phyloP scores from a whole-genome alignment of 306 rosid species.

The Glycine tomentella region DNA sequence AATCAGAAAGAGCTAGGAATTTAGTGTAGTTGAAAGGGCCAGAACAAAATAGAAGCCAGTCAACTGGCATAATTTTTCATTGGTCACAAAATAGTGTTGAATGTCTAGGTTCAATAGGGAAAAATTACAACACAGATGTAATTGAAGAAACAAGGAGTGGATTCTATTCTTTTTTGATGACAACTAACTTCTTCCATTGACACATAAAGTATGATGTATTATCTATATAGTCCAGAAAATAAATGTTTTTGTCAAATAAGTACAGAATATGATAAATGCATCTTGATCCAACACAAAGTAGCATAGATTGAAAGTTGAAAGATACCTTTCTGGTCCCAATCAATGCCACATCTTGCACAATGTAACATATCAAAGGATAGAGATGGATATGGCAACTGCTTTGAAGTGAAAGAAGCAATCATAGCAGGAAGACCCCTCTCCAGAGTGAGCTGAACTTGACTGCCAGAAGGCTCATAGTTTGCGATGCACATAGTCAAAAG shows the following conservation, averaged over 20 bases:
- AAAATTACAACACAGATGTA: not conserved
- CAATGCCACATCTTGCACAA: constrained; percentile 95
- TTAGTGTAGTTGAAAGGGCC: too few relatives aligned
- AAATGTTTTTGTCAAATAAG: too few relatives aligned
- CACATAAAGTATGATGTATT: too few relatives aligned
- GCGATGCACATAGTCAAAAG: constrained; percentile 95
- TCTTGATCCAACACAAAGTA: constrained; percentile 28
- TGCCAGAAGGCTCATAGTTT: constrained; percentile 95
- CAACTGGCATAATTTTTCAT: too few relatives aligned
- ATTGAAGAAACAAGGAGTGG: too few relatives aligned
- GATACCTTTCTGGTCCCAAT: constrained; percentile 93
- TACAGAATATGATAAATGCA: constrained; percentile 26
- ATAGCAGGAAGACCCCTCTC: constrained; percentile 99
- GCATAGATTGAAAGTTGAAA: constrained; percentile 22
- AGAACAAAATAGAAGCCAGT: too few relatives aligned
- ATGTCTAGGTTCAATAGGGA: not conserved
- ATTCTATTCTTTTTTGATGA: too few relatives aligned
- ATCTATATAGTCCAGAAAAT: too few relatives aligned
- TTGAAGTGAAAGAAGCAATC: constrained; percentile 86
- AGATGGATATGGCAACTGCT: constrained; percentile 92
- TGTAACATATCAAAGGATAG: constrained; percentile 97
- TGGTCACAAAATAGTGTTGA: too few relatives aligned
- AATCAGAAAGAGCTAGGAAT: too few relatives aligned
- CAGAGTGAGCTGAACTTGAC: constrained; percentile 97
- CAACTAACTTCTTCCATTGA: too few relatives aligned